Percentiles rank a stretch among this genome's conserved stretches.
phyloP scores from a whole-genome alignment of 257 asterid genomes.

The Penstemon newberryi region DNA sequence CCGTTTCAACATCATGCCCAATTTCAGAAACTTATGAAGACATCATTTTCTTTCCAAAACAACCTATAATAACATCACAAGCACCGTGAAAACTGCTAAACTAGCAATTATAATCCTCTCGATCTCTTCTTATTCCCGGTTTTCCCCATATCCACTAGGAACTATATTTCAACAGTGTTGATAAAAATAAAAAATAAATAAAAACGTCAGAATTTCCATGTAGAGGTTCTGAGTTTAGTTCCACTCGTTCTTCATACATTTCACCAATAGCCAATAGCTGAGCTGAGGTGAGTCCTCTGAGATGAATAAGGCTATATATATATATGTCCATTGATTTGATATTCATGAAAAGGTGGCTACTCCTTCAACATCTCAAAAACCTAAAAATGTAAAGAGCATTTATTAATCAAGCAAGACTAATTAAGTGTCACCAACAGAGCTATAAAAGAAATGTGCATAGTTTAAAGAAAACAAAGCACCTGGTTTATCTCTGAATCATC shows the following conservation, averaged over 20 bases:
- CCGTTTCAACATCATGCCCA: constrained; percentile 44
- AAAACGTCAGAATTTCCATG: constrained; percentile 42
- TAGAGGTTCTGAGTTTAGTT: constrained; percentile 40
- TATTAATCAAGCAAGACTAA: not conserved
- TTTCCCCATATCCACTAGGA: constrained; percentile 43
- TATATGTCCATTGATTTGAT: constrained; percentile 44
- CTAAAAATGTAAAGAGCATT: constrained; percentile 25
- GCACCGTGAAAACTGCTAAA: constrained; percentile 38
- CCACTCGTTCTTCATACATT: constrained; percentile 42
- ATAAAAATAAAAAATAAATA: constrained; percentile 37
- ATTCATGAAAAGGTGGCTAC: constrained; percentile 29
- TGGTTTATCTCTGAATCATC: not conserved
- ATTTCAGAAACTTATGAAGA: too few species aligned
- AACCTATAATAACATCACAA: constrained; percentile 46
- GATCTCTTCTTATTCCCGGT: constrained; percentile 46
- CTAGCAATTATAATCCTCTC: constrained; percentile 44
- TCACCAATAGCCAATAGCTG: constrained; percentile 37
- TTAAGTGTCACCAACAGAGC: not conserved
- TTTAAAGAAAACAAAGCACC: not conserved
- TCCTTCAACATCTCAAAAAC: constrained; percentile 50
- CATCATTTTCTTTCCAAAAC: constrained; percentile 48
- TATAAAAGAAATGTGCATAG: constrained; percentile 3
- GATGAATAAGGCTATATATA: constrained; percentile 48
- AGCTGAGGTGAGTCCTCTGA: constrained; percentile 41
- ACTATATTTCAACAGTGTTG: constrained; percentile 39